Base-by-base conservation (phyloP, 495 filamentous ascomycete genomes). In the Aspergillus bertholletiae region DNA sequence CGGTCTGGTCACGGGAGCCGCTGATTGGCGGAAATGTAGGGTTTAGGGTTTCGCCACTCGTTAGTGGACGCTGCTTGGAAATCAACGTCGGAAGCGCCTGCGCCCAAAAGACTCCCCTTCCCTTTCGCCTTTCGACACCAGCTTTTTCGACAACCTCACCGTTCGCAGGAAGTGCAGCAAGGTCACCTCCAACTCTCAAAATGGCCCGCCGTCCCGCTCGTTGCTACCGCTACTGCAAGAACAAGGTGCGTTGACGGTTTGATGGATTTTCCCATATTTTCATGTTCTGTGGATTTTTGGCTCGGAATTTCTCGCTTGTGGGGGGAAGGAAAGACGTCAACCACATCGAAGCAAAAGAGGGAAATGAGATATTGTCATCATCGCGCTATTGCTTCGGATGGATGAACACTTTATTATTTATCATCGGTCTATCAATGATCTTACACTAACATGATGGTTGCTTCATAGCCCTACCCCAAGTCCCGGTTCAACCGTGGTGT, bases 141-240 rank as follows among this genome's bases (percentile, higher is more conserved):
- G 51, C 54, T 49, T 48, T 49, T 58, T 65, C 68, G 67, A 74
- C 71, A 72, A 65, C 61, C 65, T 58, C 60, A 61, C 58, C 63
- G 74, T 78, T 79, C 73, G 72, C 75, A 80, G 65, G 74, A 78
- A 79, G 73, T 74, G 74, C 74, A 80, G 66, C 75, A 66, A 70
- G 72, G 74, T 73, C 73, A 74, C 69, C 74, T 73, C 74, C 79
- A 85, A 73, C 80, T 79, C 77, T 86, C 85, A 89, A 85, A 78
- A 98, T 98, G 94, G 94, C 94, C 71, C 89, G 94, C 74, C 89
- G 94, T 83, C 94, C 94, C 66, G 94, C 94, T 64, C 85, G 95
- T 80, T 98, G 94, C 80, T 98, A 98, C 86, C 92, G 94, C 76
- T 98, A 98, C 87, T 98, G 94, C 90, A 97, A 97, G 90, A 97